phyloP scores from a whole-genome alignment of 805 yeast species.

The Ogataea glucozyma region DNA sequence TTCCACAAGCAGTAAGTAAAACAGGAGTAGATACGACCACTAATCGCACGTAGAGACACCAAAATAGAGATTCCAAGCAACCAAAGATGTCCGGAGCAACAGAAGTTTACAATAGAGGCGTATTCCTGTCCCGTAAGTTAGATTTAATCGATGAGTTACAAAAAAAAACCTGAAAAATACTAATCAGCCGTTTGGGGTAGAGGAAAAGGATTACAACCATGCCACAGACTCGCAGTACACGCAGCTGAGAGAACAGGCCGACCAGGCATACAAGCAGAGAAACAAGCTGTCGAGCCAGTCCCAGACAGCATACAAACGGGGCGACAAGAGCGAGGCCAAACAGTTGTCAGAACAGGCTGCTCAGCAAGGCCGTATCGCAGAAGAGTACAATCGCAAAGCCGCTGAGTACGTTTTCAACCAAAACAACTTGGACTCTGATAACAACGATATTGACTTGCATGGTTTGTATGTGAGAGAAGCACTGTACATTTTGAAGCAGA shows the following conservation, averaged over 20 bases:
- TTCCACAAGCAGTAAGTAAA: conserved; percentile 3
- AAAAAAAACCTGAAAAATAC: not conserved
- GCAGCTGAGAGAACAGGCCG: conserved; percentile 65
- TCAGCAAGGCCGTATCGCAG: conserved; percentile 59
- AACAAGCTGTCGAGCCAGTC: conserved; percentile 62
- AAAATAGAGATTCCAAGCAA: not conserved
- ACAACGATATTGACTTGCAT: conserved; percentile 89
- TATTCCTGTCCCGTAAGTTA: conserved; percentile 26
- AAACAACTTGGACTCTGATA: conserved; percentile 83
- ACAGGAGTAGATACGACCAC: conserved; percentile 1
- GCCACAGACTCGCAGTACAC: conserved; percentile 67
- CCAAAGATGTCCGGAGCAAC: conserved; percentile 26
- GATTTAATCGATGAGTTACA: not conserved
- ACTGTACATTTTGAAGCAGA: conserved; percentile 65
- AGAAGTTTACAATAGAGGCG: conserved; percentile 29
- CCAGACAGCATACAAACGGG: conserved; percentile 72
- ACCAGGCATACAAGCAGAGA: conserved; percentile 58
- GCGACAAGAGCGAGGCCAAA: conserved; percentile 74
- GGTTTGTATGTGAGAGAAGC: conserved; percentile 93
- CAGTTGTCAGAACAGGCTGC: conserved; percentile 71
- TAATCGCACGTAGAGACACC: not conserved
- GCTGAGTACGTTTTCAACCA: conserved; percentile 87
- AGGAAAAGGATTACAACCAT: conserved; percentile 62
- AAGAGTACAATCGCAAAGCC: conserved; percentile 71
- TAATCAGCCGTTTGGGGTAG: conserved; percentile 3